Base-by-base conservation (phyloP, 352 stramenopile genomes). In the Phytophthora gonapodyides region DNA sequence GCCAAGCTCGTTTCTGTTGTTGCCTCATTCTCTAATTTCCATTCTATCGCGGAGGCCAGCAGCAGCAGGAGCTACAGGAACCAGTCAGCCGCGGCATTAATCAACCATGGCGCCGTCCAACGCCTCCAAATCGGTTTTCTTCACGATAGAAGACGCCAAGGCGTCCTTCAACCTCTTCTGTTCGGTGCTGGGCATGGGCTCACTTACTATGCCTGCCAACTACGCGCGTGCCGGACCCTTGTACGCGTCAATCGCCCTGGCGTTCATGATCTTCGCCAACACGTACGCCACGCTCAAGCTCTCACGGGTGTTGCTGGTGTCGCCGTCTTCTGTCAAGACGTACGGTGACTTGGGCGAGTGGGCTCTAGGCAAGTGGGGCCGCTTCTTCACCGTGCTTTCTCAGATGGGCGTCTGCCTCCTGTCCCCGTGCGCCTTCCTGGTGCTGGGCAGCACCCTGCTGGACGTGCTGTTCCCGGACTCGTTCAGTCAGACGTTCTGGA, bases 211-310 rank as follows among this genome's bases (percentile, higher is more conserved):
- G 69, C 75, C 78, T 4, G 53, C 65, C 38, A 87, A 85, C 44
- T 87, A 77, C 31, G 71, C 78, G 3, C 78, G 78, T 15, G 75
- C 77, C 17, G 77, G 77, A 9, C 75, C 77, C 6, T 35, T 70
- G 16, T 71, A 69, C 50, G 78, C 76, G 1, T 67, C 65, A 1
- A 65, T 78, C 37, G 78, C 78, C 0, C 44, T 82, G 34, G 53
- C 74, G 3, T 86, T 82, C 57, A 85, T 85, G 73, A 74, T 74
- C 17, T 80, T 80, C 46, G 71, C 73, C 57, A 87, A 87, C 62
- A 73, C 78, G 24, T 87, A 84, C 58, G 65, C 77, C 9, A 82
- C 77, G 0, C 69, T 87, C 33, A 72, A 67, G 16, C 56, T 78
- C n/a, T 82, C 68, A 46, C 69, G 71, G 27, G 76, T 84, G 8